Conservation (phyloP, 441 rosid species). For the Daphne laureola region DNA sequence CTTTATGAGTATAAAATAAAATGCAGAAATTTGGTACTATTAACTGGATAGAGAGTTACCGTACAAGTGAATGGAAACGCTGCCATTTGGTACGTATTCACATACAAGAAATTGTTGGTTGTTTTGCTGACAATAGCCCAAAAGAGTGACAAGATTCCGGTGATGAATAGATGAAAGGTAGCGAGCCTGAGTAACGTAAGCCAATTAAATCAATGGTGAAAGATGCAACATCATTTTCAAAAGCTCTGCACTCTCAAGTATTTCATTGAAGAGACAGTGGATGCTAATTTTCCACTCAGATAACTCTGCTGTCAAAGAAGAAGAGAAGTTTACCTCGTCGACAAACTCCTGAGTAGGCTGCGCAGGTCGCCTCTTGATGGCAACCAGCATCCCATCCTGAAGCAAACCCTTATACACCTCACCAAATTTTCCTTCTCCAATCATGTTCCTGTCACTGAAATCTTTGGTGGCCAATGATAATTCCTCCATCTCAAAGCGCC, state of each 20-base stretch:
- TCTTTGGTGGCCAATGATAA: slow-evolving; percentile 59
- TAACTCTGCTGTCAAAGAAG: neutral
- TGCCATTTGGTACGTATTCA: slow-evolving; percentile 73
- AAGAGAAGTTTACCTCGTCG: slow-evolving; percentile 40
- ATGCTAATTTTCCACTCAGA: neutral
- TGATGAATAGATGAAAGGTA: slow-evolving; percentile 59
- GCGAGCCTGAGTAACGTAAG: slow-evolving; percentile 33
- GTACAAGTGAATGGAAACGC: slow-evolving; percentile 77
- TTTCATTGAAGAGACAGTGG: too few species aligned
- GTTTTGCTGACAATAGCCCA: slow-evolving; percentile 71
- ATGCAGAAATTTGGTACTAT: slow-evolving; percentile 1
- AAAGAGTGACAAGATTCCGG: slow-evolving; percentile 55
- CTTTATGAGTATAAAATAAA: neutral
- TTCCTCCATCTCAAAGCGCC: slow-evolving; percentile 59
- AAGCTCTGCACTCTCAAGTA: too few species aligned
- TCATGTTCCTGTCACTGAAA: slow-evolving; percentile 48
- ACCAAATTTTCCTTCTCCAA: slow-evolving; percentile 67
- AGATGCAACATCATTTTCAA: slow-evolving; percentile 8
- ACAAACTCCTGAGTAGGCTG: slow-evolving; percentile 49
- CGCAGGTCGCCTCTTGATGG: slow-evolving; percentile 54
- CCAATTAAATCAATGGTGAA: slow-evolving; percentile 19
- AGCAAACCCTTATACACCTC: slow-evolving; percentile 71
- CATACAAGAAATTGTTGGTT: slow-evolving; percentile 58
- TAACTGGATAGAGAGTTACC: slow-evolving; percentile 59
- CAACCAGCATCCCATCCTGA: slow-evolving; percentile 72